Evolutionary conservation across 768 basidiomycete species (phyloP).

Genomic region (Chalciporus sphaerocephalus): DNA sequence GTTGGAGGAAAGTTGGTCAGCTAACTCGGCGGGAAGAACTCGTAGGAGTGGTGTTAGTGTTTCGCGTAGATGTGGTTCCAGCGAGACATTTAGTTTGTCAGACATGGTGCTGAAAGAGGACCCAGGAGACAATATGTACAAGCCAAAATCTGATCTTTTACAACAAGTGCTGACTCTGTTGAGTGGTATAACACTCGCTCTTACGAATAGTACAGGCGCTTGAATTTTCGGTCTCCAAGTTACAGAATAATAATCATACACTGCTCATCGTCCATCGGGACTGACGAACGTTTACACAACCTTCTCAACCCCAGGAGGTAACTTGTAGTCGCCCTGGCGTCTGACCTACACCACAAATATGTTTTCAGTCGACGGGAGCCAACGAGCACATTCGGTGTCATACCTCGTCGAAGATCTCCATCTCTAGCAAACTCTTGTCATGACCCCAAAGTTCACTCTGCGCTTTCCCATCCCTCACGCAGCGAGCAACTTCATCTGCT

Average conservation of each 20-base stretch:
- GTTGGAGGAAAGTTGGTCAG: constrained; percentile 38
- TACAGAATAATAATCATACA: neutral
- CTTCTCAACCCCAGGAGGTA: constrained; percentile 63
- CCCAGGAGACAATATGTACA: no score
- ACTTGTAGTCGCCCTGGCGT: constrained; percentile 59
- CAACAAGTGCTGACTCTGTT: no score
- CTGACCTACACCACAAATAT: constrained; percentile 45
- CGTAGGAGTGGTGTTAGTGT: constrained; percentile 42
- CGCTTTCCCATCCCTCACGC: constrained; percentile 64
- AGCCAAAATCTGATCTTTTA: no score
- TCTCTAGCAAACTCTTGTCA: constrained; percentile 74
- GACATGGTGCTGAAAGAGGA: no score
- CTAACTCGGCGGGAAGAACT: constrained; percentile 44
- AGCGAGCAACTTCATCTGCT: constrained; percentile 84
- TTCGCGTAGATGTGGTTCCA: constrained; percentile 60
- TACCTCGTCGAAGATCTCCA: constrained; percentile 85
- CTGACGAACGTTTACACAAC: constrained; percentile 8
- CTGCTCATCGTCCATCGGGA: neutral
- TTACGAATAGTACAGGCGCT: neutral
- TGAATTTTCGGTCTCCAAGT: neutral
- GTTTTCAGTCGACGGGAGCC: constrained; percentile 9
- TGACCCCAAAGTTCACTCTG: constrained; percentile 76
- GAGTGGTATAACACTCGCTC: neutral
- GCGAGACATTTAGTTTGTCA: constrained; percentile 51
- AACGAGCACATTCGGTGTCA: constrained; percentile 4